These are phyloP conservation scores for Falciphora oryzae DNA, from an alignment of 2,329 filamentous ascomycete genomes.

Conservation along the genomic window DNA sequence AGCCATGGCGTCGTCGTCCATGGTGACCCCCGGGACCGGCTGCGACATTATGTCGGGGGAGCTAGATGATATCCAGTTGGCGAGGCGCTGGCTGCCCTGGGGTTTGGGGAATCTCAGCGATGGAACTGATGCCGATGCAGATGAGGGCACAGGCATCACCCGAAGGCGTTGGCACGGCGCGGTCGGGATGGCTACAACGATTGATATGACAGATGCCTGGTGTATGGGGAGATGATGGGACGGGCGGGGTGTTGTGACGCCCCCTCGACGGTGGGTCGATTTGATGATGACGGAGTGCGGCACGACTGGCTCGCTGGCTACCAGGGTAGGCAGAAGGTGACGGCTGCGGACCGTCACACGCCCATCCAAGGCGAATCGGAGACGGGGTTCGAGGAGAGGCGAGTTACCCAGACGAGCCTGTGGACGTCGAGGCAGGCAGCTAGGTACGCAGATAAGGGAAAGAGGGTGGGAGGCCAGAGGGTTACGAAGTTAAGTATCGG, in stretches of 20 bases:
- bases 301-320: not conserved
- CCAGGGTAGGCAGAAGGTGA: not conserved
- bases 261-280: not conserved
- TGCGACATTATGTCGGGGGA: conserved; percentile 50
- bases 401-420: not conserved
- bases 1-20: conserved; percentile 57
- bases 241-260: not conserved
- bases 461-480: not conserved
- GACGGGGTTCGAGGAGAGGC: not conserved
- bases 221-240: not conserved
- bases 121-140: conserved; percentile 38
- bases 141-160: conserved; percentile 15
- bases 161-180: conserved; percentile 9
- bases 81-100: conserved; percentile 48
- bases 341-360: not conserved
- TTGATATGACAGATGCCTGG: not conserved
- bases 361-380: not conserved
- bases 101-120: conserved; percentile 52
- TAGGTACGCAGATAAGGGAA: not conserved
- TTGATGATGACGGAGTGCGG: not conserved
- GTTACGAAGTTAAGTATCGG: not conserved
- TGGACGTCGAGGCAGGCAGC: not conserved
- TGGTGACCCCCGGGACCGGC: conserved; percentile 47
- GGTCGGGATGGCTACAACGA: not conserved
- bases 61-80: conserved; percentile 54